phyloP scores from a whole-genome alignment of 2,329 filamentous ascomycete species.

The Daldinia sp. region DNA sequence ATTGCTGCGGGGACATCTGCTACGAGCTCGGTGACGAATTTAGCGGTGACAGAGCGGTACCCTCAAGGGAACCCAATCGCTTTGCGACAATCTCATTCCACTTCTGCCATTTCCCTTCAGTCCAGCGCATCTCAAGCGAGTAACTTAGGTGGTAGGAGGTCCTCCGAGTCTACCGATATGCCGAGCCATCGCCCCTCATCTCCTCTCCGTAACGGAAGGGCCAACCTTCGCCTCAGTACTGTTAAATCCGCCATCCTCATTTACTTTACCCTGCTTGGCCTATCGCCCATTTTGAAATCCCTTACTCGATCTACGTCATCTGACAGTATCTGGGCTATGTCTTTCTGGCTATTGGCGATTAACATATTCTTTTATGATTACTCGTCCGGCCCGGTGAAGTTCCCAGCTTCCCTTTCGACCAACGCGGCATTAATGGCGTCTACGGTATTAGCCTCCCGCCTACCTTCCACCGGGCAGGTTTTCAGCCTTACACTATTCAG shows the following conservation, averaged over 20 bases:
- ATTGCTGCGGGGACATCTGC: slow-evolving; percentile 52
- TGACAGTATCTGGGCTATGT: slow-evolving; percentile 98
- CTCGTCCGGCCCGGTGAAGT: slow-evolving; percentile 73
- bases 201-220: slow-evolving; percentile 55
- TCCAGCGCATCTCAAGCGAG: slow-evolving; percentile 56
- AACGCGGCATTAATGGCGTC: slow-evolving; percentile 97
- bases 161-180: slow-evolving; percentile 52
- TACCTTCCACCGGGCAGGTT: slow-evolving; percentile 91
- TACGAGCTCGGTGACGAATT: slow-evolving; percentile 62
- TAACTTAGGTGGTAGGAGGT: slow-evolving; percentile 46
- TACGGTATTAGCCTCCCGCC: slow-evolving; percentile 89
- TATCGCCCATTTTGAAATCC: slow-evolving; percentile 95
- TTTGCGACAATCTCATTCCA: slow-evolving; percentile 62
- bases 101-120: slow-evolving; percentile 68
- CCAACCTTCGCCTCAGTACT: slow-evolving; percentile 74
- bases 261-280: slow-evolving; percentile 89
- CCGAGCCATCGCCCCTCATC: slow-evolving; percentile 52
- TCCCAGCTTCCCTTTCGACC: slow-evolving; percentile 83
- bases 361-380: slow-evolving; percentile 99
- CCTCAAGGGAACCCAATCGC: slow-evolving; percentile 50
- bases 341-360: slow-evolving; percentile 90
- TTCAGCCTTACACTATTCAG: slow-evolving; percentile 96
- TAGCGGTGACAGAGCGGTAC: slow-evolving; percentile 50
- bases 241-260: slow-evolving; percentile 94
- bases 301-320: slow-evolving; percentile 92